These are phyloP conservation scores for Chlamydomonas reinhardtii DNA, from an alignment of 163 green algal species.

Conservation along the genomic window DNA sequence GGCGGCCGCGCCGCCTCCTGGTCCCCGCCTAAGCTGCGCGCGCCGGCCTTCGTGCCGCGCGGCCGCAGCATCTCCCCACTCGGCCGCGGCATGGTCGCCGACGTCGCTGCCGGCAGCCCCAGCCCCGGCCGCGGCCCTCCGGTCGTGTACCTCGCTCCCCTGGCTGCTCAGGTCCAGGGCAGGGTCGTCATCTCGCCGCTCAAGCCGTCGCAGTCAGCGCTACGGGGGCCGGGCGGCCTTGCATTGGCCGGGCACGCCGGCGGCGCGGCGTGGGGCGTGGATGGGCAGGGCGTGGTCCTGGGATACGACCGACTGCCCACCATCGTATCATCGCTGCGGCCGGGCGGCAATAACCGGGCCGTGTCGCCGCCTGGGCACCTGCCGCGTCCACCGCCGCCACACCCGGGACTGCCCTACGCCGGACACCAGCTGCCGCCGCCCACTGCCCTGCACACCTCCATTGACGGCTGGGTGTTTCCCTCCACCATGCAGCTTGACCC, in stretches of 20 bases:
- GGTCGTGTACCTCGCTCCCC: slow-evolving; percentile 2
- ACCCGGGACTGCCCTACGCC: not conserved
- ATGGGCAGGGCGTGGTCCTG: not conserved
- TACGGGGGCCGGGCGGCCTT: not conserved
- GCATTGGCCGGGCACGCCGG: not conserved
- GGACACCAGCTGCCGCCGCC: not conserved
- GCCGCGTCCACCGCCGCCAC: not conserved
- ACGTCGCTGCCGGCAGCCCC: too few species aligned
- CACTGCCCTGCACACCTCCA: not conserved
- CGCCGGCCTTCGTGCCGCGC: not conserved
- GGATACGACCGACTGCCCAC: slow-evolving; percentile 13
- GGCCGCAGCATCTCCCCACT: slow-evolving; percentile 28
- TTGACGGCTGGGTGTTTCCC: not conserved
- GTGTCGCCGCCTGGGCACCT: slow-evolving; percentile 1
- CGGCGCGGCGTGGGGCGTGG: not conserved
- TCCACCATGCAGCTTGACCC: not conserved
- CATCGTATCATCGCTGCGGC: not conserved
- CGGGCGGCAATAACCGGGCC: not conserved
- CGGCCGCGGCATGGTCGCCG: slow-evolving; percentile 4
- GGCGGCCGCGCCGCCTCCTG: not conserved
- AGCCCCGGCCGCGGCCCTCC: not conserved
- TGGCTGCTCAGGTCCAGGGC: not conserved
- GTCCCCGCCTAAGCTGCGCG: not conserved
- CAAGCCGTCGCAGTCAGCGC: not conserved
- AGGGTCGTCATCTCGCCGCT: slow-evolving; percentile 30